Conservation (phyloP, 2,329 filamentous ascomycete genomes). For the Polytolypa hystricis region DNA sequence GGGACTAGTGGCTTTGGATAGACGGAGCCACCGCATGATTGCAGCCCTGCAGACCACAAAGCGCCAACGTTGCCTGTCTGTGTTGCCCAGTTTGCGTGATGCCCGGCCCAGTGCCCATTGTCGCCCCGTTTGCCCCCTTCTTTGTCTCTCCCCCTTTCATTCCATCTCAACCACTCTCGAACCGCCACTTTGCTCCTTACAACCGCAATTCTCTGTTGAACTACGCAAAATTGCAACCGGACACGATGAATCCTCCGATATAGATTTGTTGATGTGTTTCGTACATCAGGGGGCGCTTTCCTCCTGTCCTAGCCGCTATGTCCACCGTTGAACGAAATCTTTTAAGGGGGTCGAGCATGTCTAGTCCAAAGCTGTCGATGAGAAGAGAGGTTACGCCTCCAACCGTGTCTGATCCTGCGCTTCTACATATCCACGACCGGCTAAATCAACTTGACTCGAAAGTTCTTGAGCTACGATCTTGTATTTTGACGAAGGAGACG, state of each 20-base stretch:
- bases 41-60: background rate
- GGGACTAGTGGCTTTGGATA: constrained; percentile 2
- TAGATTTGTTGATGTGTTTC: background rate
- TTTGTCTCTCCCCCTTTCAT: background rate
- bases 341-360: constrained; percentile 28
- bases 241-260: background rate
- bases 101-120: background rate
- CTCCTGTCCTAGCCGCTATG: constrained; percentile 20
- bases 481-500: constrained; percentile 27
- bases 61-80: background rate
- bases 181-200: background rate
- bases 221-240: background rate
- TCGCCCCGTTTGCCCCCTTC: background rate
- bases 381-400: constrained; percentile 26
- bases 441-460: constrained; percentile 28
- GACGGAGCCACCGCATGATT: background rate
- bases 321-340: constrained; percentile 26
- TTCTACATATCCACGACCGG: constrained; percentile 28
- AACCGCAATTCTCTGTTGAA: background rate
- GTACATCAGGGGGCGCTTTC: background rate
- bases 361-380: constrained; percentile 26
- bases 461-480: constrained; percentile 26
- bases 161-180: background rate
- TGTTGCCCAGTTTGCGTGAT: background rate
- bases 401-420: constrained; percentile 22